Percentiles rank a stretch among this genome's conserved stretches.
These are phyloP conservation scores for Botrytis aclada DNA, from an alignment of 2,329 filamentous ascomycete genomes.

Conservation along the genomic window DNA sequence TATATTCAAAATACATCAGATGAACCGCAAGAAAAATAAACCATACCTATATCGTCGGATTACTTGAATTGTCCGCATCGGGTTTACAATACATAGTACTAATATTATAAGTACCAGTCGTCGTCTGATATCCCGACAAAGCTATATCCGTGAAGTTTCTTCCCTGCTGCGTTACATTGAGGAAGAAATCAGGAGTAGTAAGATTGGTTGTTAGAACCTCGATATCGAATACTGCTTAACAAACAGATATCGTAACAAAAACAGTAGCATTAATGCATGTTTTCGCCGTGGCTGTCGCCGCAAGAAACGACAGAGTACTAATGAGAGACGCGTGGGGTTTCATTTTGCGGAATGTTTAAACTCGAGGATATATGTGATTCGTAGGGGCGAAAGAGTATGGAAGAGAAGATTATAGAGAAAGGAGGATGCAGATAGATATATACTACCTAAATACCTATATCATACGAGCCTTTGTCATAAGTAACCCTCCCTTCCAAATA, in stretches of 20 bases:
- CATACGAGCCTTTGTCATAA: background rate
- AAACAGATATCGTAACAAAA: background rate
- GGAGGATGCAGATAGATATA: background rate
- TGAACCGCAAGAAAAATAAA: background rate
- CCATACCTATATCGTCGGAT: background rate
- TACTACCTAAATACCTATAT: background rate
- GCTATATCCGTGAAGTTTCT: slow-evolving; percentile 47
- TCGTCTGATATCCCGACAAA: slow-evolving; percentile 48
- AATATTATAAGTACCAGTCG: slow-evolving; percentile 55
- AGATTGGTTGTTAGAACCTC: background rate
- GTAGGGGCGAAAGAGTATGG: background rate
- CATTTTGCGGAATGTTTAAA: background rate
- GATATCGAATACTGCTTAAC: background rate
- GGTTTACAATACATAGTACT: slow-evolving; percentile 40
- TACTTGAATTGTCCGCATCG: background rate
- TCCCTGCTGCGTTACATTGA: slow-evolving; percentile 49
- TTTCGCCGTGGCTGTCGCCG: background rate
- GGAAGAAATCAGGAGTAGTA: slow-evolving; percentile 49
- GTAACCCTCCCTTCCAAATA: background rate
- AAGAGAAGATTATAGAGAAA: background rate
- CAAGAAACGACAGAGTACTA: background rate
- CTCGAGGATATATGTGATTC: background rate
- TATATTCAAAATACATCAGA: background rate
- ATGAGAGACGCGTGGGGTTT: background rate
- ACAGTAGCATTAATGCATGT: background rate